A percentile compares a stretch with the other conserved stretches of the same genome.
Evolutionary conservation across 2,329 filamentous ascomycete species (phyloP).

Genomic region (Lachnellula willkommii): DNA sequence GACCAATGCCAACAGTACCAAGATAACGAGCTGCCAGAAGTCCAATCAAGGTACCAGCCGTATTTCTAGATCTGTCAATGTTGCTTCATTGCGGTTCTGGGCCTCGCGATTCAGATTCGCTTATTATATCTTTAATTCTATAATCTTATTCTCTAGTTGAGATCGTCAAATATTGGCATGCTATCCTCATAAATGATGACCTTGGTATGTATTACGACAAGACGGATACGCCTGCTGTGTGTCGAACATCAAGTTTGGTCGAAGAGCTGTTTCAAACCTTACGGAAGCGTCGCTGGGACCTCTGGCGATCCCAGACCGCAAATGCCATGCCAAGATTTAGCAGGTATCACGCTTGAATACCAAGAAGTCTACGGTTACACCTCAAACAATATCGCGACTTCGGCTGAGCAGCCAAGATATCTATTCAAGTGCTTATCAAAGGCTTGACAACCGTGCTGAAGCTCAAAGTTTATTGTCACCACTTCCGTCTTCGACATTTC

Average conservation of each 20-base stretch:
- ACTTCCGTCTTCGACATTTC: constrained; percentile 5
- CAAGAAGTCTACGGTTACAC: constrained; percentile 8
- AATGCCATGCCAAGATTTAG: constrained; percentile 14
- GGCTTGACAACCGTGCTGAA: constrained; percentile 17
- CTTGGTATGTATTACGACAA: constrained; percentile 97
- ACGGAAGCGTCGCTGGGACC: constrained; percentile 9
- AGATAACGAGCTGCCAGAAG: no score
- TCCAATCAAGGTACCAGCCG: no score
- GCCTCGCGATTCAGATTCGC: background rate
- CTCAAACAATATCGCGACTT: constrained; percentile 19
- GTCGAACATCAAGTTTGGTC: constrained; percentile 90
- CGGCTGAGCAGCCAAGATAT: constrained; percentile 21
- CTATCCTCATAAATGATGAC: constrained; percentile 95
- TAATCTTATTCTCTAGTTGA: constrained; percentile 50
- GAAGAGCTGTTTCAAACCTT: constrained; percentile 54
- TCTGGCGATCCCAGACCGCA: background rate
- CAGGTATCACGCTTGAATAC: constrained; percentile 17
- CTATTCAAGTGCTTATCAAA: constrained; percentile 8
- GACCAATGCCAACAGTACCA: no score
- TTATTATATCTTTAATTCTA: no score
- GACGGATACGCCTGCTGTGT: constrained; percentile 91
- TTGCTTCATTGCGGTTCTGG: background rate
- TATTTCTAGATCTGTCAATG: no score
- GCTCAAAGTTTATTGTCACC: constrained; percentile 9
- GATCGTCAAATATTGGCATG: constrained; percentile 96